Evolutionary conservation across 2,329 filamentous ascomycete genomes (phyloP), one percentile per base, ranked within the genome.

Genomic region (Ambrosiella beaveri): DNA sequence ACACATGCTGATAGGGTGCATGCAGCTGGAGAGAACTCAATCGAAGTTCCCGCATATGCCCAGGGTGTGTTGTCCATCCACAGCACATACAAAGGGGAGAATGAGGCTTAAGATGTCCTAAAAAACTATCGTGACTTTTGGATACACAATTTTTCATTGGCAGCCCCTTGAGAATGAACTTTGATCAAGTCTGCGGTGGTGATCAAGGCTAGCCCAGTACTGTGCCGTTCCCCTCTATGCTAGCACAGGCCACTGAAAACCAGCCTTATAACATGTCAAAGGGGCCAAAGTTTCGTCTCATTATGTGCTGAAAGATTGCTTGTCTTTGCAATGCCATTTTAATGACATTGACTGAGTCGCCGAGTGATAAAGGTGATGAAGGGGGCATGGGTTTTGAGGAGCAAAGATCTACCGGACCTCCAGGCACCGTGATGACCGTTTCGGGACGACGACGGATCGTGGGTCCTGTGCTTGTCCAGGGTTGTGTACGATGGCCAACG

Each of bases 121-220:
- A 38, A n/a, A 15, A 39, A 54, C 7, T 3, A 54, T 54, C 51
- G 51, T 40, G 51, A 54, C 35, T 19, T 19, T 49, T 15, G 5
- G 13, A 19, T n/a, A 3, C 7, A n/a, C 45, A 11, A 15, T 49
- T 4, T 49, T 49, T 49, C 45, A 49, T 49, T 49, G 13, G 17
- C 13, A n/a, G 15, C 12, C 12, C 45, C 45, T 44, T n/a, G 38
- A 40, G 6, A 17, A 2, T 19, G 38, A 54, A 38, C 52, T 54
- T 27, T 11, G 38, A 38, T 41, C 39, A 54, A 54, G n/a, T 54
- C 52, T 54, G 52, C 15, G 52, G 37, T 54, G 52, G 36, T 41
- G 52, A 54, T 44, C 52, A 54, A 27, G 38, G 39, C 39, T 11
- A 41, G 35, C 51, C 51, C 13, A 1, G 52, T 54, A 41, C 52